Conservation (phyloP, 805 yeast species). For the Candida cerambycidarum region DNA sequence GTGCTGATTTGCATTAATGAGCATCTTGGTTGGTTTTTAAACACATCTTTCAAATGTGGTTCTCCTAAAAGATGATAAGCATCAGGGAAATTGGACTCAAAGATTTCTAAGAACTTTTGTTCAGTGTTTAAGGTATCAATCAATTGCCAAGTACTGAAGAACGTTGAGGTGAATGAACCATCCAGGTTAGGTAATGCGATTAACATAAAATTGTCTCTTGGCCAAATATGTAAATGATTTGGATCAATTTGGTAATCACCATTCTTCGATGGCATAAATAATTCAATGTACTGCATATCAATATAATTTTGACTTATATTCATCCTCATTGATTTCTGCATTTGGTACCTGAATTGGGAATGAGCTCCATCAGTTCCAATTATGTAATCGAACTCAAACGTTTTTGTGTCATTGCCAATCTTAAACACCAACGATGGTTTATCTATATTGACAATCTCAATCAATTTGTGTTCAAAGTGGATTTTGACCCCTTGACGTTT, state of each 20-base stretch:
- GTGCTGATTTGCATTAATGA: slow-evolving; percentile 73
- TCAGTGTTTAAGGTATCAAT: slow-evolving; percentile 53
- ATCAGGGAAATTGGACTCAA: slow-evolving; percentile 66
- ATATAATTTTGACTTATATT: slow-evolving; percentile 73
- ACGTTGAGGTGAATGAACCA: slow-evolving; percentile 86
- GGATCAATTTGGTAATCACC: slow-evolving; percentile 55
- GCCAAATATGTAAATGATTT: slow-evolving; percentile 91
- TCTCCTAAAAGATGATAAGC: slow-evolving; percentile 69
- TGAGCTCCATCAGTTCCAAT: slow-evolving; percentile 88
- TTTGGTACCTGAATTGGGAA: slow-evolving; percentile 66
- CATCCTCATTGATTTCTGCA: slow-evolving; percentile 69
- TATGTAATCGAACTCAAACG: slow-evolving; percentile 51
- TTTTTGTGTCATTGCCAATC: slow-evolving; percentile 16
- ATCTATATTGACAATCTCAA: slow-evolving; percentile 29
- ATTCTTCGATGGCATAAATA: slow-evolving; percentile 63
- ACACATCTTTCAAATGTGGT: slow-evolving; percentile 49
- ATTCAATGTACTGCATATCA: slow-evolving; percentile 80
- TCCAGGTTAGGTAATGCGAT: slow-evolving; percentile 85
- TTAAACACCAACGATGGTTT: slow-evolving; percentile 25
- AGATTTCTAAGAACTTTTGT: slow-evolving; percentile 52
- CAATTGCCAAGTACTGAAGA: slow-evolving; percentile 76
- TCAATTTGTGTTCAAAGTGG: slow-evolving; percentile 58
- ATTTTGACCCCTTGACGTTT: slow-evolving; percentile 44
- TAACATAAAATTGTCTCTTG: slow-evolving; percentile 80
- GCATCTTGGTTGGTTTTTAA: slow-evolving; percentile 66